Percentiles rank a stretch among this genome's conserved stretches.
Evolutionary conservation across 495 filamentous ascomycete species (phyloP).

Genomic region (Elasticomyces elasticus): DNA sequence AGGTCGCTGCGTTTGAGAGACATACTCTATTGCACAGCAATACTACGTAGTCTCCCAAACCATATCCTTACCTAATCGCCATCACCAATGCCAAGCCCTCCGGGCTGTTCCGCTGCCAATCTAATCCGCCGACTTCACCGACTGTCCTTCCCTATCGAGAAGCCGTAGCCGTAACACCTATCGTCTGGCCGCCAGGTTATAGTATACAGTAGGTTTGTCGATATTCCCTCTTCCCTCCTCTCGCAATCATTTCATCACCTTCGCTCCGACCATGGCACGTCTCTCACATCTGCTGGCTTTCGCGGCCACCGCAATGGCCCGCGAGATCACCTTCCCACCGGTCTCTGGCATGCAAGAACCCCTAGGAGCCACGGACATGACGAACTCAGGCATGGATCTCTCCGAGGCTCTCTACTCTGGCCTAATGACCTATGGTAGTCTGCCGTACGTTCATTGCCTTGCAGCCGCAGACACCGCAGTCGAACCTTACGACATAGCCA

Average conservation of each 20-base stretch:
- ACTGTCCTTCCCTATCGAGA: background rate
- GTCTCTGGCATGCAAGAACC: constrained; percentile 19
- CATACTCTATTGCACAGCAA: too few relatives aligned
- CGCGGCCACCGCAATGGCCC: constrained; percentile 9
- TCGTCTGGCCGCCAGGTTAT: background rate
- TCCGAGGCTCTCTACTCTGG: constrained; percentile 33
- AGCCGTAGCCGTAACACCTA: too few relatives aligned
- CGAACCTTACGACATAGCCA: constrained; percentile 67
- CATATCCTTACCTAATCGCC: background rate
- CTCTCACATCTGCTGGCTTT: background rate
- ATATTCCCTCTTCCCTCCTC: background rate
- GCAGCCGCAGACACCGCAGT: constrained; percentile 24
- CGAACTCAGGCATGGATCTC: constrained; percentile 30
- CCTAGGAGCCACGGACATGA: constrained; percentile 9
- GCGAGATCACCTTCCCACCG: constrained; percentile 37
- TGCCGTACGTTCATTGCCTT: constrained; percentile 41
- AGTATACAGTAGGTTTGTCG: background rate
- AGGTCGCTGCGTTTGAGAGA: background rate
- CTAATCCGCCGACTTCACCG: background rate
- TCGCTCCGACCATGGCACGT: background rate
- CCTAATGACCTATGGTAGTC: constrained; percentile 41
- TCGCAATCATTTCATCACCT: background rate
- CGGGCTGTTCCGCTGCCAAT: background rate
- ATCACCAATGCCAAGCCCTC: background rate
- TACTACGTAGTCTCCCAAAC: too few relatives aligned